A percentile compares a stretch with the other conserved stretches of the same genome.
phyloP scores from a whole-genome alignment of 2,329 filamentous ascomycete genomes.

The Ophiostoma ulmi region DNA sequence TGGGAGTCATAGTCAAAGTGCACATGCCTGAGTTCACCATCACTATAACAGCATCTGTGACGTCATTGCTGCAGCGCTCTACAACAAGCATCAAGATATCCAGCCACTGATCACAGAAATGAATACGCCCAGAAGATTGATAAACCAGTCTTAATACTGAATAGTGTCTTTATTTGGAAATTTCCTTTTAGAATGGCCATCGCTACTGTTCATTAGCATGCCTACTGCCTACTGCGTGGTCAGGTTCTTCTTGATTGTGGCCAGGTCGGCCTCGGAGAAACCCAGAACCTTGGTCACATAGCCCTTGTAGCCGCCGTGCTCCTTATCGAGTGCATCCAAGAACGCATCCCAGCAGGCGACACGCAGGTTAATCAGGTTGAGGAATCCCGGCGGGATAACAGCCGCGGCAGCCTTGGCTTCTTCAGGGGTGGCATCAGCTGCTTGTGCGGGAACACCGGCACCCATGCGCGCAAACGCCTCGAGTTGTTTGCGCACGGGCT shows the following conservation, averaged over 20 bases:
- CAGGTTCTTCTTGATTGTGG: constrained; percentile 45
- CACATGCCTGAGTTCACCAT: too few relatives aligned
- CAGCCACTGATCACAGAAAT: too few relatives aligned
- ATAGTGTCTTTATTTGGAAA: neutral
- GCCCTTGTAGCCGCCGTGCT: constrained; percentile 45
- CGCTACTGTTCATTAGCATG: neutral
- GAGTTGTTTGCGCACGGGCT: constrained; percentile 47
- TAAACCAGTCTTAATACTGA: too few relatives aligned
- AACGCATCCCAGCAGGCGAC: constrained; percentile 45
- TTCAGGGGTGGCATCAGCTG: neutral
- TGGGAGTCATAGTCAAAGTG: too few relatives aligned
- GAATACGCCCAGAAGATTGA: too few relatives aligned
- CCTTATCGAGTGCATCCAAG: constrained; percentile 38
- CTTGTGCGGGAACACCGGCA: constrained; percentile 28
- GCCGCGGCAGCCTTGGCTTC: constrained; percentile 25
- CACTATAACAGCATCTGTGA: too few relatives aligned
- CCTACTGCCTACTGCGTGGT: constrained; percentile 16
- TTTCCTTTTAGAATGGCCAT: neutral
- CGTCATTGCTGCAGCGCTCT: too few relatives aligned
- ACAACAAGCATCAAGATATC: too few relatives aligned
- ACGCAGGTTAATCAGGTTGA: constrained; percentile 44
- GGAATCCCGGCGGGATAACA: constrained; percentile 43
- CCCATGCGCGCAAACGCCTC: constrained; percentile 40
- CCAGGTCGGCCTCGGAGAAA: constrained; percentile 44
- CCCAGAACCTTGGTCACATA: constrained; percentile 45